phyloP scores from a whole-genome alignment of 2,329 filamentous ascomycete species.

The Colletotrichum navitas region DNA sequence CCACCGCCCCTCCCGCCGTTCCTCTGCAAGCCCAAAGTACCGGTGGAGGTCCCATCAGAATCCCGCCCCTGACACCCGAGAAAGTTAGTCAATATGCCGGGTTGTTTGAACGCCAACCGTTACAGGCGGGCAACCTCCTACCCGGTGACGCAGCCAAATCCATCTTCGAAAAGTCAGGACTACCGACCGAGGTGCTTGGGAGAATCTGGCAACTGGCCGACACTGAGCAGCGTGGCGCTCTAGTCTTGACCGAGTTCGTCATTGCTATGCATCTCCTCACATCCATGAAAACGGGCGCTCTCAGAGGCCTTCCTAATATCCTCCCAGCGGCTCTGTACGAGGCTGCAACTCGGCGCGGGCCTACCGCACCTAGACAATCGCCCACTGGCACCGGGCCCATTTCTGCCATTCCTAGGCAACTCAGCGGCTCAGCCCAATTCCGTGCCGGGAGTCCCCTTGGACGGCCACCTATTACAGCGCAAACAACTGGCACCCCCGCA shows the following conservation, averaged over 20 bases:
- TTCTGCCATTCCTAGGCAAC: slow-evolving; percentile 82
- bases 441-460: slow-evolving; percentile 71
- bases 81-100: slow-evolving; percentile 90
- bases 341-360: slow-evolving; percentile 78
- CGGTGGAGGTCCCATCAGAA: slow-evolving; percentile 79
- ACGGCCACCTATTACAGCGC: slow-evolving; percentile 61
- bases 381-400: slow-evolving; percentile 66
- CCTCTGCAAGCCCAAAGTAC: slow-evolving; percentile 69
- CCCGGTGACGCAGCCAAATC: slow-evolving; percentile 89
- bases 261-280: slow-evolving; percentile 98
- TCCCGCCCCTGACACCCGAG: slow-evolving; percentile 88
- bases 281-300: slow-evolving; percentile 85
- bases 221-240: slow-evolving; percentile 88
- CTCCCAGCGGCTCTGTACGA: slow-evolving; percentile 91
- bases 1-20: slow-evolving; percentile 63
- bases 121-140: slow-evolving; percentile 78
- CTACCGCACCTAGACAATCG: slow-evolving; percentile 62
- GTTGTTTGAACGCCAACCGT: slow-evolving; percentile 91
- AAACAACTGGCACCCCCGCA: slow-evolving; percentile 52
- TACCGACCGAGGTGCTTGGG: slow-evolving; percentile 92
- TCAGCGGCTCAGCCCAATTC: slow-evolving; percentile 78
- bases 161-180: slow-evolving; percentile 92
- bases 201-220: slow-evolving; percentile 97
- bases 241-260: slow-evolving; percentile 92
- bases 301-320: slow-evolving; percentile 82